Conservation (phyloP, 2,329 filamentous ascomycete species). For the Thielaviopsis euricoi region DNA sequence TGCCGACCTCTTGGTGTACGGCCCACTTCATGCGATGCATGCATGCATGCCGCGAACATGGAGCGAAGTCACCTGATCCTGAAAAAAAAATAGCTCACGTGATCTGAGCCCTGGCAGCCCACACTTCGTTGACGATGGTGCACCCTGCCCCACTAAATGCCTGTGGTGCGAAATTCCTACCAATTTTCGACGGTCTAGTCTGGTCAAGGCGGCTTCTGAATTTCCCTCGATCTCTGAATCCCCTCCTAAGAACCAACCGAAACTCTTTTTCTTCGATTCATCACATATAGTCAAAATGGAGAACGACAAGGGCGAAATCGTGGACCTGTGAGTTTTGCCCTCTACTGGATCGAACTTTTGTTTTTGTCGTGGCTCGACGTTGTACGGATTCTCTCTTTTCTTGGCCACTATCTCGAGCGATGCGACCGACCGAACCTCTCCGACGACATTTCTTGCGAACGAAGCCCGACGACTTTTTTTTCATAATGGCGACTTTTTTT, state of each 20-base stretch:
- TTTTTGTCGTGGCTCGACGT: background rate
- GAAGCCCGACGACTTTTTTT: background rate
- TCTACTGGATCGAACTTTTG: background rate
- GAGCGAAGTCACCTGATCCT: conserved; percentile 5
- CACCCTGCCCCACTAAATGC: conserved; percentile 11
- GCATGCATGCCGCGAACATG: conserved; percentile 1
- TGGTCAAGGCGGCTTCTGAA: conserved; percentile 12
- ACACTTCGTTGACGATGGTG: conserved; percentile 7
- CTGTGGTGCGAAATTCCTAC: conserved; percentile 7
- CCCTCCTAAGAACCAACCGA: conserved; percentile 11
- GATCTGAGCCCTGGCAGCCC: conserved; percentile 10
- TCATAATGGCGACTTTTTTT: background rate
- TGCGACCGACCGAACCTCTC: background rate
- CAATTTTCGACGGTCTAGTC: conserved; percentile 9
- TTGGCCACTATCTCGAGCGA: background rate
- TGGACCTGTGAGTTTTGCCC: conserved; percentile 67
- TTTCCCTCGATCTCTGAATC: conserved; percentile 12
- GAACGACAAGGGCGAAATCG: conserved; percentile 99
- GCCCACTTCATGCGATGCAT: background rate
- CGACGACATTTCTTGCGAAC: background rate
- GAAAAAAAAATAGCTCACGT: background rate
- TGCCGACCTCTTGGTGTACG: background rate
- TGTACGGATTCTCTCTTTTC: conserved; percentile 1
- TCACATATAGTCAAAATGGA: conserved; percentile 58
- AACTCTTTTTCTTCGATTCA: conserved; percentile 13